A percentile compares a stretch with the other conserved stretches of the same genome.
Conservation (phyloP, 2,329 filamentous ascomycete species). For the Trichoderma sp. region DNA sequence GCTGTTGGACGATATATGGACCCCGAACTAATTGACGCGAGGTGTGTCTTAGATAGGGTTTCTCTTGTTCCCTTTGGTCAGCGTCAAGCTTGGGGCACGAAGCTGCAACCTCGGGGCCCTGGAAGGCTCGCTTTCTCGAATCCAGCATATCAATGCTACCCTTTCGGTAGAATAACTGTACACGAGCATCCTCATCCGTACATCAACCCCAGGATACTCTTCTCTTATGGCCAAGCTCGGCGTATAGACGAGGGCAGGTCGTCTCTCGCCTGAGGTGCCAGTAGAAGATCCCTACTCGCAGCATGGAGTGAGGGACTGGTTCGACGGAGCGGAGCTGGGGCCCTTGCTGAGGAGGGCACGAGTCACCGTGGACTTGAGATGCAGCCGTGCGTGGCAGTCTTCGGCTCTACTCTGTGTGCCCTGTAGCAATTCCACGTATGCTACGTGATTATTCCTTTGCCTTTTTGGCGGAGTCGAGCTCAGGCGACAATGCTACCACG, state of each 20-base stretch:
- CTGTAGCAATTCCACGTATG: constrained; percentile 17
- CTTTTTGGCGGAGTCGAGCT: constrained; percentile 4
- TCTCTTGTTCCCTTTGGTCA: constrained; percentile 10
- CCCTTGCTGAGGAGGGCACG: constrained; percentile 5
- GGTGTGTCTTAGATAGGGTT: constrained; percentile 21
- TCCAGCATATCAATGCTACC: constrained; percentile 7
- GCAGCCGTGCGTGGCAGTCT: constrained; percentile 12
- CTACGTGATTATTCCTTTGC: neutral
- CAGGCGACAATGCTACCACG: constrained; percentile 16
- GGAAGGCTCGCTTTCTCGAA: constrained; percentile 11
- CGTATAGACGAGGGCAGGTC: constrained; percentile 17
- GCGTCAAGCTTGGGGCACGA: constrained; percentile 11
- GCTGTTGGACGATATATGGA: constrained; percentile 21
- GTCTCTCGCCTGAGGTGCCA: constrained; percentile 5
- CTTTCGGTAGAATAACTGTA: neutral
- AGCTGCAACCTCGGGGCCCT: neutral
- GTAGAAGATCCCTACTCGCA: neutral
- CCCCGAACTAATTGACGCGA: constrained; percentile 8
- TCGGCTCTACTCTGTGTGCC: constrained; percentile 11
- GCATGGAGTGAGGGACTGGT: constrained; percentile 1
- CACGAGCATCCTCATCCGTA: neutral
- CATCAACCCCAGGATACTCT: constrained; percentile 7
- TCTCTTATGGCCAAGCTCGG: constrained; percentile 6
- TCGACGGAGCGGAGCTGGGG: constrained; percentile 14
- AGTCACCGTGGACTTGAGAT: neutral